A percentile compares a stretch with the other conserved stretches of the same genome.
These are phyloP conservation scores for Lagerstroemia fauriei DNA, from an alignment of 441 rosid genomes.

Conservation along the genomic window DNA sequence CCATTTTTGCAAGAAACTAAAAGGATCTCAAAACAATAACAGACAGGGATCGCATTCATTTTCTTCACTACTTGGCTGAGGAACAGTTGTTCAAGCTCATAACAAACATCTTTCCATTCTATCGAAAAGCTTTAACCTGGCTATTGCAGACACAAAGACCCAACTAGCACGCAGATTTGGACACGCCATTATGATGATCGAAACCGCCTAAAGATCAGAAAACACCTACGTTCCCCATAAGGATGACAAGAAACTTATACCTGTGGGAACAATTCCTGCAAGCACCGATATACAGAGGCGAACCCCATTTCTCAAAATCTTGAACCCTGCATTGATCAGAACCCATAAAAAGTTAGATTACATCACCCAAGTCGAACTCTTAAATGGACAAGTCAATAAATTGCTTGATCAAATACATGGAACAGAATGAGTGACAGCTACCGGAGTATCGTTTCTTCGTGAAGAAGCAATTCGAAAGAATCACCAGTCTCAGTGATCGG, in stretches of 20 bases:
- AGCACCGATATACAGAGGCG: constrained; percentile 50
- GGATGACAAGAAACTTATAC: constrained; percentile 34
- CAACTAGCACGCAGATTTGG: neutral
- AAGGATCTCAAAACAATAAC: neutral
- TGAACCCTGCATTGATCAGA: constrained; percentile 38
- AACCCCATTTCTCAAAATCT: constrained; percentile 53
- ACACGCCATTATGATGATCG: neutral
- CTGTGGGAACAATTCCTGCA: constrained; percentile 78
- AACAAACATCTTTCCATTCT: neutral
- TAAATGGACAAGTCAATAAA: neutral
- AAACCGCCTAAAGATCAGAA: neutral
- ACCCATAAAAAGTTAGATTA: neutral
- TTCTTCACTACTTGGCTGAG: neutral
- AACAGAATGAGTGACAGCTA: neutral
- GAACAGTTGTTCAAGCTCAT: neutral
- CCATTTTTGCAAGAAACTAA: neutral
- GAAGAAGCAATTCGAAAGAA: neutral
- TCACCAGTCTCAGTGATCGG: neutral
- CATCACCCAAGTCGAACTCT: neutral
- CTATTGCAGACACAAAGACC: neutral
- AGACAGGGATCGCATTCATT: neutral
- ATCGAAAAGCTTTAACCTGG: neutral
- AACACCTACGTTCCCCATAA: neutral
- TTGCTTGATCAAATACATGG: neutral
- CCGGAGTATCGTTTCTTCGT: neutral